Conservation (phyloP, 1,284 basidiomycete species). For the Apiotrichum akiyoshidainum region DNA sequence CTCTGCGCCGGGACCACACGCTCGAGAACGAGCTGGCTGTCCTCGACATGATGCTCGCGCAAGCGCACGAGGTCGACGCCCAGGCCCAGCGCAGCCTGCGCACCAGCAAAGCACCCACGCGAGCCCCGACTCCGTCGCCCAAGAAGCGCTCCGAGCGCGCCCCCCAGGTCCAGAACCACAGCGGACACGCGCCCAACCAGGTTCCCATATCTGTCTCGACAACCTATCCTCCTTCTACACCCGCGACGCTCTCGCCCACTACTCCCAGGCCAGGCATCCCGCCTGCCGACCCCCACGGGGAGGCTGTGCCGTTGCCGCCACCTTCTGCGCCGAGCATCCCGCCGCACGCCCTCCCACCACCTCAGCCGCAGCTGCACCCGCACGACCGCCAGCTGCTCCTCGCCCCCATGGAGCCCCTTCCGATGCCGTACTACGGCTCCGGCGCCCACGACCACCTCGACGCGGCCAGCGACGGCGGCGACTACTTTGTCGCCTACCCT, state of each 20-base stretch:
- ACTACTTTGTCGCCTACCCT: too few species aligned
- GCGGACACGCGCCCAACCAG: too few species aligned
- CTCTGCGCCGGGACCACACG: conserved; percentile 9
- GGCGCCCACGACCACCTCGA: too few species aligned
- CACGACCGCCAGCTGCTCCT: too few species aligned
- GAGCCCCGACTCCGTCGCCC: not conserved
- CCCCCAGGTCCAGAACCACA: not conserved
- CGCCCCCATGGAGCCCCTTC: too few species aligned
- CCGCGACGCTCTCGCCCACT: not conserved
- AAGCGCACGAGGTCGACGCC: conserved; percentile 15
- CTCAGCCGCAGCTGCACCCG: too few species aligned
- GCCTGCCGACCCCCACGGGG: not conserved
- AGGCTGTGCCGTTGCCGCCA: too few species aligned
- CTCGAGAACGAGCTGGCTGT: conserved; percentile 19
- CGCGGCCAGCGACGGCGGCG: too few species aligned
- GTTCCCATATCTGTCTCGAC: not conserved
- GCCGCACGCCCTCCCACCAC: too few species aligned
- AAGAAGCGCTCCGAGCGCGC: not conserved
- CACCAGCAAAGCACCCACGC: conserved; percentile 1
- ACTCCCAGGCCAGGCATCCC: not conserved
- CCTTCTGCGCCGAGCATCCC: too few species aligned
- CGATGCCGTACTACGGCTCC: too few species aligned
- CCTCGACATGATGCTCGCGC: conserved; percentile 23
- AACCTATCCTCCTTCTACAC: conserved; percentile 2
- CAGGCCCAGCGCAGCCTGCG: conserved; percentile 6